A percentile compares a stretch with the other conserved stretches of the same genome.
These are phyloP conservation scores for Achaetomiella virescens DNA, from an alignment of 495 filamentous ascomycete species.

Conservation along the genomic window DNA sequence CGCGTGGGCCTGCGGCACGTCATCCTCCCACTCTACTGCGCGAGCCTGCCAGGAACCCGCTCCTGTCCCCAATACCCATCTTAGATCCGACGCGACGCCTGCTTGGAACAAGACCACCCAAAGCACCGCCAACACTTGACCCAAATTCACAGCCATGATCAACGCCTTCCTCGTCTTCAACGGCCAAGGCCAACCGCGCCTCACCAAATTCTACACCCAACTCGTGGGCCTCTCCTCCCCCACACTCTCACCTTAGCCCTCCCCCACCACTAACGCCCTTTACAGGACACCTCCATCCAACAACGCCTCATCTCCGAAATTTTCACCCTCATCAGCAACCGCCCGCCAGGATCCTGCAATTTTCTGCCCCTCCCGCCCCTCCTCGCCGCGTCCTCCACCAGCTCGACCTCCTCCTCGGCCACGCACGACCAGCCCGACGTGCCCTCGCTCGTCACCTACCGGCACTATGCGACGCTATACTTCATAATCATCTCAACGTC, in stretches of 20 bases:
- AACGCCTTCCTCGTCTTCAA: constrained; percentile 99
- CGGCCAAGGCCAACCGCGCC: constrained; percentile 87
- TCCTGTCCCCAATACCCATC: not conserved
- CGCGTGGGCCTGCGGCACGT: not conserved
- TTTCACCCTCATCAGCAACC: constrained; percentile 91
- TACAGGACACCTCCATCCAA: constrained; percentile 85
- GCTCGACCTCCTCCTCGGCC: constrained; percentile 53
- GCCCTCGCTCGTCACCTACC: constrained; percentile 94
- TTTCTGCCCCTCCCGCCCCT: constrained; percentile 70
- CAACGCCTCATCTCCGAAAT: constrained; percentile 96
- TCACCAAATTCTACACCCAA: constrained; percentile 99
- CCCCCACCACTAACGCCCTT: constrained; percentile 4
- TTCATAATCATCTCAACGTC: constrained; percentile 98
- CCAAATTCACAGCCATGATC: constrained; percentile 59
- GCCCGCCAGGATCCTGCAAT: constrained; percentile 84
- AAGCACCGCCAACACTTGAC: not conserved
- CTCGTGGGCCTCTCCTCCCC: constrained; percentile 53
- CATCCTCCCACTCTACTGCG: not conserved
- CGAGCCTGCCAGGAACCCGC: not conserved
- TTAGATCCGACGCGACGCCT: not conserved
- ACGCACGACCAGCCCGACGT: constrained; percentile 64
- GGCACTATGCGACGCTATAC: constrained; percentile 95
- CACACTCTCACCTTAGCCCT: not conserved
- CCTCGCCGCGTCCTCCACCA: constrained; percentile 43
- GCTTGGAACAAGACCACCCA: not conserved